These are phyloP conservation scores for Penicillium taxi DNA, from an alignment of 495 filamentous ascomycete species.

Conservation along the genomic window DNA sequence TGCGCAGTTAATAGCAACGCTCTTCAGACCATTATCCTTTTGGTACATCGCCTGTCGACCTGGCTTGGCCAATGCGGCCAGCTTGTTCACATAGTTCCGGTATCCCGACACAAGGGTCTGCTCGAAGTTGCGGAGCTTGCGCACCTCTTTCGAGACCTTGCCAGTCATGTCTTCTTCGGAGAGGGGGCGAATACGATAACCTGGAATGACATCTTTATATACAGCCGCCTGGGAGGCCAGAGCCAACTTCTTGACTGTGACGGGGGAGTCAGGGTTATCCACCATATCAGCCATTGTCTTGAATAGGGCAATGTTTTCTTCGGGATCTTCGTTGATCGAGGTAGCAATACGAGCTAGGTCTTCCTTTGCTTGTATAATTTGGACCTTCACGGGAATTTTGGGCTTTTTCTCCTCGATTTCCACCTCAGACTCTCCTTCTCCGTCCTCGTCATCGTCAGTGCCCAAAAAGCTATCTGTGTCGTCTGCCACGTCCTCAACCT, in stretches of 20 bases:
- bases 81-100: constrained; percentile 68
- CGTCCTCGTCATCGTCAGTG: constrained; percentile 39
- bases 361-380: constrained; percentile 82
- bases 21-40: constrained; percentile 43
- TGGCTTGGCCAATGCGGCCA: constrained; percentile 54
- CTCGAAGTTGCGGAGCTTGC: constrained; percentile 70
- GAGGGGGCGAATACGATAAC: constrained; percentile 83
- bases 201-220: constrained; percentile 94
- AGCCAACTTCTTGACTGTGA: constrained; percentile 72
- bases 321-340: constrained; percentile 82
- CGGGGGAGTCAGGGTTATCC: constrained; percentile 43
- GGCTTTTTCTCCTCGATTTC: constrained; percentile 47
- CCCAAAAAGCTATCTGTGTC: constrained; percentile 45
- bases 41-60: constrained; percentile 28
- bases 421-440: constrained; percentile 39
- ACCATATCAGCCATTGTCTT: constrained; percentile 69
- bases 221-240: constrained; percentile 78
- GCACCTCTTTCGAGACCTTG: constrained; percentile 88
- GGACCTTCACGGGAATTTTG: constrained; percentile 61
- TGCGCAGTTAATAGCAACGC: constrained; percentile 75
- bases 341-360: constrained; percentile 78
- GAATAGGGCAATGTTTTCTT: constrained; percentile 76
- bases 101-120: constrained; percentile 75
- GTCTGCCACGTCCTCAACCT: constrained; percentile 36
- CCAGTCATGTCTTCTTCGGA: constrained; percentile 60